Evolutionary conservation across 805 yeast species (phyloP).

Genomic region (Lachancea meyersii): DNA sequence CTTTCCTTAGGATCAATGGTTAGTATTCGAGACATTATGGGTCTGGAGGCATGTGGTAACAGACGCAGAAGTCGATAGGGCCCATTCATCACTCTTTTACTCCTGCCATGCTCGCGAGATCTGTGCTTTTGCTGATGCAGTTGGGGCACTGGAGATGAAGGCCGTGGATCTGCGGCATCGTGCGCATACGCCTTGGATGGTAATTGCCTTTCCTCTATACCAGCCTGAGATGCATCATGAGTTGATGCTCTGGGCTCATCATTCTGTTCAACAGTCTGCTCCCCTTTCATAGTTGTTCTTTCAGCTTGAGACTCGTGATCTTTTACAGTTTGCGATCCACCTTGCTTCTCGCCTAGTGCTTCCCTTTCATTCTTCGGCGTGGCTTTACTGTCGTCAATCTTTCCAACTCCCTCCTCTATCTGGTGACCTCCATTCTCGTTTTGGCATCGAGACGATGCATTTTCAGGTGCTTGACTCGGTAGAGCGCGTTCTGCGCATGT

Average conservation of each 20-base stretch:
- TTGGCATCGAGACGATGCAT: background rate
- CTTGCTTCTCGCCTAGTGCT: background rate
- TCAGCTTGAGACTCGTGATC: no score
- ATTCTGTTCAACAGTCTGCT: background rate
- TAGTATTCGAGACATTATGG: conserved; percentile 61
- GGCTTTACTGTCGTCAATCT: background rate
- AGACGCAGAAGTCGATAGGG: conserved; percentile 77
- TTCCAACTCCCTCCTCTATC: background rate
- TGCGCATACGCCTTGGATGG: background rate
- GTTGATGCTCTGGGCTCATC: background rate
- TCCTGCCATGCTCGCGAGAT: conserved; percentile 16
- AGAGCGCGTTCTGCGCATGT: background rate
- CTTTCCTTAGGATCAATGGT: conserved; percentile 54
- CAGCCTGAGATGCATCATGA: background rate
- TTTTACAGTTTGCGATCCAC: background rate
- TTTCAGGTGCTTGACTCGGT: background rate
- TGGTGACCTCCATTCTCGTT: no score
- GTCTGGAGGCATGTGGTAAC: conserved; percentile 78
- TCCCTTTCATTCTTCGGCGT: background rate
- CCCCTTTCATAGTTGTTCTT: background rate
- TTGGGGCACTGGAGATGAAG: background rate
- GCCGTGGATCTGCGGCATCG: background rate
- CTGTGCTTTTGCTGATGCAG: background rate
- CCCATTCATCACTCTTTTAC: conserved; percentile 63
- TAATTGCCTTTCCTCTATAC: background rate